Evolutionary conservation across 164 flowering plant genomes (phyloP), one percentile per base, ranked within the genome.

Genomic region (Magnolia officinalis): DNA sequence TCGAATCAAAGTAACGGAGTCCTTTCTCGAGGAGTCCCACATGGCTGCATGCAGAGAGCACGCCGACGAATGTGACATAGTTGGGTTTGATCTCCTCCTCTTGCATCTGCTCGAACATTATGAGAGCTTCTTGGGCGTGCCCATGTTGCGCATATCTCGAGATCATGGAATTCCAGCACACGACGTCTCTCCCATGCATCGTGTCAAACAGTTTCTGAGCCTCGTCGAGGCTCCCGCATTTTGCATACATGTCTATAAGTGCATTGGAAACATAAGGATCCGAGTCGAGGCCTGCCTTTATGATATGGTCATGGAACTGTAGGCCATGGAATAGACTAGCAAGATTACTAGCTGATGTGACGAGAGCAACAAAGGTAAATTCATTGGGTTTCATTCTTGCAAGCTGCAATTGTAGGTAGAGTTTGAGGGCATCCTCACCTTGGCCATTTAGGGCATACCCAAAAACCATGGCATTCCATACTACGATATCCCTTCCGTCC

Each of bases 381-480:
- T 83, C 89, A 65, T 92, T 83, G 49, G 90, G 89, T 77, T 80
- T 87, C 74, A 81, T 78, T 67, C 79, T 52, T 29, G 83, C 82
- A 58, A 24, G 24, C 75, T 81, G 88, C 71, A 92, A 76, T 63
- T 87, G 75, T 52, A 72, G 63, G 78, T 78, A 90, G 23, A 92
- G 88, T 75, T 79, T 85, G 73, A 89, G 81, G 31, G 92, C 90
- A 23, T 87, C 89, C 78, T 89, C 93, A 24, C 87, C 82, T 79
- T 87, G 86, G 75, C 80, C 75, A 70, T 85, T 88, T 73, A 84
- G 88, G 20, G 88, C 73, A 73, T 88, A 89, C 24, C 97, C 93
- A 74, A 73, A 88, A 66, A 90, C 31, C 92, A 92, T 88, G 21
- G 94, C 89, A 82, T 90, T 92, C 94, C 94, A 92, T 8, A 90